Conservation (phyloP, 2,329 filamentous ascomycete species). For the Tothia fuscella region DNA sequence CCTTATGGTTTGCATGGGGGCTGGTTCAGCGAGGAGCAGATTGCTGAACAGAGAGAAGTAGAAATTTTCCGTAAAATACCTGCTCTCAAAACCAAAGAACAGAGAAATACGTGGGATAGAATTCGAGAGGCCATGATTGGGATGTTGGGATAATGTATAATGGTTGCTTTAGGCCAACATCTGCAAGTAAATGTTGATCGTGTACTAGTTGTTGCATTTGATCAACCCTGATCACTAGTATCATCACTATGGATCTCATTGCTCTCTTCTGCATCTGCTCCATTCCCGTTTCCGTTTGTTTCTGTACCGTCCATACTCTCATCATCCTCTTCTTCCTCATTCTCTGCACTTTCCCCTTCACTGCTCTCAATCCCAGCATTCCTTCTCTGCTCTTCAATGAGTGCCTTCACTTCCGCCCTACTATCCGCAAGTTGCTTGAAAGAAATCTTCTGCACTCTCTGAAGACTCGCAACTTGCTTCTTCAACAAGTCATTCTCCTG, state of each 20-base stretch:
- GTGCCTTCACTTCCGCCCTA: slow-evolving; percentile 28
- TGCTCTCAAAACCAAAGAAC: not conserved
- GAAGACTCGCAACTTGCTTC: slow-evolving; percentile 30
- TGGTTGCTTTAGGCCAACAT: no score
- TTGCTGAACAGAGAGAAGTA: slow-evolving; percentile 19
- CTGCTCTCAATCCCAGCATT: not conserved
- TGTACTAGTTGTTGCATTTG: no score
- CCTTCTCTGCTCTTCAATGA: slow-evolving; percentile 20
- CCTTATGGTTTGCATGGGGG: slow-evolving; percentile 51
- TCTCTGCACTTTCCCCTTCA: not conserved
- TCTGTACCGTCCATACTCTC: not conserved
- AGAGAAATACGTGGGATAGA: not conserved
- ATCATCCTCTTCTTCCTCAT: not conserved
- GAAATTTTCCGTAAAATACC: not conserved
- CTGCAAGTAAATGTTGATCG: no score
- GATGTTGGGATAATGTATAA: not conserved
- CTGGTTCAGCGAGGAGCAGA: slow-evolving; percentile 26
- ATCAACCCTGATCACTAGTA: no score
- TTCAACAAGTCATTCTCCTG: slow-evolving; percentile 23
- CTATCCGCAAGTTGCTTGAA: slow-evolving; percentile 33
- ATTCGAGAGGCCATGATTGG: not conserved
- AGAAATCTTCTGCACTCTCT: slow-evolving; percentile 33
- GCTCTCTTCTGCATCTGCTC: no score
- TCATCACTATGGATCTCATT: no score
- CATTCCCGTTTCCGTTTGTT: not conserved